These are phyloP conservation scores for Diaporthe citriasiana DNA, from an alignment of 2,329 filamentous ascomycete species.

Conservation along the genomic window DNA sequence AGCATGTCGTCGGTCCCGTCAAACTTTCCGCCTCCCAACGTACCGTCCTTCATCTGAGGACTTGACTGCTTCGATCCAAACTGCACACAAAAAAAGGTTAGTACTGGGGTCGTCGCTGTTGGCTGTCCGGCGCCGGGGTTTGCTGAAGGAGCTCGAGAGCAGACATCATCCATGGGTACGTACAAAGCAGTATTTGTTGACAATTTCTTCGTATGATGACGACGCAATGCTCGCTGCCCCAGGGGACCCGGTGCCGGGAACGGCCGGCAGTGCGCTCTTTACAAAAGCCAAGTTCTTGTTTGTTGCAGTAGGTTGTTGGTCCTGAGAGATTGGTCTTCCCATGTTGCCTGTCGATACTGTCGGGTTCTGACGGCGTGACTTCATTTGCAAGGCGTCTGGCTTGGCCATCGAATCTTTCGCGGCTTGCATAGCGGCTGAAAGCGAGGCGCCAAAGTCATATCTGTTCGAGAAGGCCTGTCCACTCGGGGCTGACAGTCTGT, in stretches of 20 bases:
- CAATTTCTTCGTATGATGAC: constrained; percentile 93
- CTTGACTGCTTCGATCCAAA: constrained; percentile 73
- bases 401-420: constrained; percentile 75
- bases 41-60: constrained; percentile 64
- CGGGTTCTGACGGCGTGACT: constrained; percentile 60
- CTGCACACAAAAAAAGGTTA: constrained; percentile 60
- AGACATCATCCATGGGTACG: constrained; percentile 68
- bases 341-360: constrained; percentile 38
- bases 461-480: constrained; percentile 89
- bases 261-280: constrained; percentile 48
- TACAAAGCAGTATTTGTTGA: constrained; percentile 99
- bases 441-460: constrained; percentile 96
- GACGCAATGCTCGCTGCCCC: constrained; percentile 76
- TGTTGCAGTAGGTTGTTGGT: constrained; percentile 36
- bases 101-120: constrained; percentile 49
- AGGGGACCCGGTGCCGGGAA: constrained; percentile 63
- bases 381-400: constrained; percentile 71
- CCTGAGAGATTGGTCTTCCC: constrained; percentile 29
- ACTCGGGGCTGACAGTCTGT: constrained; percentile 67
- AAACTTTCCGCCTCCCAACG: constrained; percentile 57
- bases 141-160: constrained; percentile 45
- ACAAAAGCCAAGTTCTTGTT: constrained; percentile 42
- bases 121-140: constrained; percentile 45
- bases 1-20: constrained; percentile 59
- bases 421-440: constrained; percentile 84